phyloP scores from a whole-genome alignment of 306 rosid species.

The Vigna nakashimae region DNA sequence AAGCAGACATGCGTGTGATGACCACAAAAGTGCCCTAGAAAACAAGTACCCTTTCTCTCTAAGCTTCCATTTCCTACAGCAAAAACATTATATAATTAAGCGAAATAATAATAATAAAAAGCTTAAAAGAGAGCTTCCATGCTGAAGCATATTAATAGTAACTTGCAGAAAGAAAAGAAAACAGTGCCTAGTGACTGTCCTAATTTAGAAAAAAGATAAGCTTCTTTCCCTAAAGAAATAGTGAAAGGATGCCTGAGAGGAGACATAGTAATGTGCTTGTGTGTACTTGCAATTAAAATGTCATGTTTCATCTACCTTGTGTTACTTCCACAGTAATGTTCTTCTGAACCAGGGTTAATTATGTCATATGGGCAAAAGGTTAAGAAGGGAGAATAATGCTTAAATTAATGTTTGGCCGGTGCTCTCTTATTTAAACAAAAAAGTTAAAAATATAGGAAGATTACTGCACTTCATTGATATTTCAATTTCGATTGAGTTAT shows the following conservation, averaged over 20 bases:
- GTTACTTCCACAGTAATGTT: constrained; percentile 36
- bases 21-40: constrained; percentile 68
- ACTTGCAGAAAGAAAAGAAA: constrained; percentile 45
- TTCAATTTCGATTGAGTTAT: no score
- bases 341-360: constrained; percentile 8
- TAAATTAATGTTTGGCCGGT: background rate
- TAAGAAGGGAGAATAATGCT: background rate
- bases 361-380: background rate
- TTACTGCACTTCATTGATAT: no score
- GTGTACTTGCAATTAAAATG: constrained; percentile 56
- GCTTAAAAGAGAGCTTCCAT: constrained; percentile 25
- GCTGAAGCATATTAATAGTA: constrained; percentile 51
- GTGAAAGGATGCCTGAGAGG: constrained; percentile 50
- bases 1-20: constrained; percentile 87
- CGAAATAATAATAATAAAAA: background rate
- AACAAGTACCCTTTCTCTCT: constrained; percentile 49
- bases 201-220: constrained; percentile 50
- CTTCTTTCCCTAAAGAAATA: constrained; percentile 54
- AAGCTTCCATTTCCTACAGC: constrained; percentile 48
- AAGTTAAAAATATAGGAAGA: no score
- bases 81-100: constrained; percentile 31
- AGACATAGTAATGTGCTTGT: constrained; percentile 59
- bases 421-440: background rate
- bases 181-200: constrained; percentile 62
- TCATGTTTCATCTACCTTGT: constrained; percentile 36